Conservation (phyloP, 257 asterid species). For the Thymus quinquecostatus region DNA sequence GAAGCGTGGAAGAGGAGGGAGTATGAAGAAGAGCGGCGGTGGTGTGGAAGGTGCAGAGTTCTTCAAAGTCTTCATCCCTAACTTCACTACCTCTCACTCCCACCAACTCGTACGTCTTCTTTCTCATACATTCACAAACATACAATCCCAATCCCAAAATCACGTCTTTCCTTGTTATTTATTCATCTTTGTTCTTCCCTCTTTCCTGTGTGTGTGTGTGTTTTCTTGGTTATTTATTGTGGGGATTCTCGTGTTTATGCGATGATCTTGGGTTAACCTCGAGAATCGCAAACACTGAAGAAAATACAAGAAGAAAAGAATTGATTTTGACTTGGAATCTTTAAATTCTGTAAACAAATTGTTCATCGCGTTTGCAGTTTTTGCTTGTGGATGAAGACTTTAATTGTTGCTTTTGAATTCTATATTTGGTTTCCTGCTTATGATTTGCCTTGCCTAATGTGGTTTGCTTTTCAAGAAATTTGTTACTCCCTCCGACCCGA, state of each 20-base stretch:
- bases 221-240: no score
- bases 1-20: conserved; percentile 12
- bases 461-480: no score
- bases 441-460: no score
- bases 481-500: no score
- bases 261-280: not conserved
- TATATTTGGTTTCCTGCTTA: no score
- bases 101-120: conserved; percentile 32
- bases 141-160: no score
- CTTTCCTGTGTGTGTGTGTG: no score
- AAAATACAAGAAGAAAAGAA: not conserved
- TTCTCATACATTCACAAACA: not conserved
- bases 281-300: not conserved
- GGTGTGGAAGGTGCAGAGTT: conserved; percentile 32
- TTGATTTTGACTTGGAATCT: not conserved
- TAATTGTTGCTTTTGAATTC: no score
- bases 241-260: not conserved
- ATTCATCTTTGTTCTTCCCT: no score
- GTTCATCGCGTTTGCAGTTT: not conserved
- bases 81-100: not conserved
- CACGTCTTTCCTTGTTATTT: no score
- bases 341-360: not conserved
- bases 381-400: not conserved
- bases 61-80: conserved; percentile 41
- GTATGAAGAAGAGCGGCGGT: not conserved